Percentiles rank a stretch among this genome's conserved stretches.
Evolutionary conservation across 371 early-diverging fungal species (phyloP).

Genomic region (Mucor indicus): DNA sequence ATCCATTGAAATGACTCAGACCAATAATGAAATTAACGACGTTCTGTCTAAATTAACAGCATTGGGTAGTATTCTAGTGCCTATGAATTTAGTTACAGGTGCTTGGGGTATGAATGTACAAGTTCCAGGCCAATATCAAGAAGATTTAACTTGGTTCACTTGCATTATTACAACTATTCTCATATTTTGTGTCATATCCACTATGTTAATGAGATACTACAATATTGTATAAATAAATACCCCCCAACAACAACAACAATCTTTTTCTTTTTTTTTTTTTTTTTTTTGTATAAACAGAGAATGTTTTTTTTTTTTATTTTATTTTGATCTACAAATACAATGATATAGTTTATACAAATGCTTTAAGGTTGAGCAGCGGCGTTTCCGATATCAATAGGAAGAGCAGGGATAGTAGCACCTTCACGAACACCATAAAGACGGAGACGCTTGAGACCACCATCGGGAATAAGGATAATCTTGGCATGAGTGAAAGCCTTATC

Average conservation of each 20-base stretch:
- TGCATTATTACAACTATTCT: constrained; percentile 24
- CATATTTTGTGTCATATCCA: constrained; percentile 24
- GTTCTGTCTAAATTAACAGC: constrained; percentile 90
- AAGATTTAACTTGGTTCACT: constrained; percentile 28
- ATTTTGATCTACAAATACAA: too few relatives aligned
- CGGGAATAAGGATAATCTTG: constrained; percentile 66
- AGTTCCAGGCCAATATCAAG: constrained; percentile 66
- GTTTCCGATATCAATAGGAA: constrained; percentile 31
- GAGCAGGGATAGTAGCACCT: constrained; percentile 29
- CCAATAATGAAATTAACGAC: constrained; percentile 88
- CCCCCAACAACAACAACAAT: too few relatives aligned
- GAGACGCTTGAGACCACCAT: constrained; percentile 79
- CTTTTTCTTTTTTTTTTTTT: background rate
- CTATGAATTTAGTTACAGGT: constrained; percentile 93
- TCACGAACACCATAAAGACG: constrained; percentile 50
- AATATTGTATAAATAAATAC: constrained; percentile 14
- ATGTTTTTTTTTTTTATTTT: constrained; percentile 2
- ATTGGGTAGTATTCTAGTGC: constrained; percentile 89
- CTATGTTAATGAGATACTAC: constrained; percentile 25
- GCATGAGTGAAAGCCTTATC: constrained; percentile 63
- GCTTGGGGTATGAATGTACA: constrained; percentile 91
- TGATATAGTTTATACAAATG: too few relatives aligned
- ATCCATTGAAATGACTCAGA: constrained; percentile 93
- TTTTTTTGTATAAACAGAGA: background rate
- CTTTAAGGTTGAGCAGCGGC: constrained; percentile 5